phyloP scores from a whole-genome alignment of 2,329 filamentous ascomycete genomes.

The Penicillium freii region DNA sequence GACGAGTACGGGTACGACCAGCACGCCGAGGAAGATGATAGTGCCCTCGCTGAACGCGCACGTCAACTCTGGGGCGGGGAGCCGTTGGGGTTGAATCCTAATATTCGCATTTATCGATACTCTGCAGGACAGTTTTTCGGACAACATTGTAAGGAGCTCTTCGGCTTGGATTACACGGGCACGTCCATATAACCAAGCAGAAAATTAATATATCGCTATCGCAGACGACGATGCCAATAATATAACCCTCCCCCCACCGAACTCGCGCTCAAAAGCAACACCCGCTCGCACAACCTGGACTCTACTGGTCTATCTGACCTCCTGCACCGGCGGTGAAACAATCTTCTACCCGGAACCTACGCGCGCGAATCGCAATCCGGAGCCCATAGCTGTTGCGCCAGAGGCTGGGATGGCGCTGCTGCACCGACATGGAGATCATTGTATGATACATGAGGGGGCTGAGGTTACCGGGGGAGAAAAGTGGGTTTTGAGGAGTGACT shows the following conservation, averaged over 20 bases:
- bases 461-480: conserved; percentile 81
- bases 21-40: conserved; percentile 6
- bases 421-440: conserved; percentile 85
- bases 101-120: conserved; percentile 88
- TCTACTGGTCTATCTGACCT: conserved; percentile 80
- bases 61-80: conserved; percentile 70
- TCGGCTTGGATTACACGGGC: too few species aligned
- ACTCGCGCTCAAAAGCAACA: conserved; percentile 32
- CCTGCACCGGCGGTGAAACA: conserved; percentile 82
- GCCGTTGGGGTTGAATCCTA: conserved; percentile 79
- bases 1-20: conserved; percentile 27
- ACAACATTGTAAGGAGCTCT: conserved; percentile 70
- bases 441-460: conserved; percentile 82
- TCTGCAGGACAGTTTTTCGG: conserved; percentile 85
- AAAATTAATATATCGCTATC: conserved; percentile 3
- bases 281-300: conserved; percentile 83
- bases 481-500: conserved; percentile 83
- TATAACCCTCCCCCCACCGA: conserved; percentile 56
- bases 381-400: conserved; percentile 69
- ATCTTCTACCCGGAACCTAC: conserved; percentile 76
- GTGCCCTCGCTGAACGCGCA: conserved; percentile 3
- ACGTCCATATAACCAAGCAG: not conserved
- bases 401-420: conserved; percentile 84
- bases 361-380: conserved; percentile 46
- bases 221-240: conserved; percentile 84